Percentiles rank a stretch among this genome's conserved stretches.
phyloP scores from a whole-genome alignment of 768 basidiomycete genomes.

The Leccinellum albellum region DNA sequence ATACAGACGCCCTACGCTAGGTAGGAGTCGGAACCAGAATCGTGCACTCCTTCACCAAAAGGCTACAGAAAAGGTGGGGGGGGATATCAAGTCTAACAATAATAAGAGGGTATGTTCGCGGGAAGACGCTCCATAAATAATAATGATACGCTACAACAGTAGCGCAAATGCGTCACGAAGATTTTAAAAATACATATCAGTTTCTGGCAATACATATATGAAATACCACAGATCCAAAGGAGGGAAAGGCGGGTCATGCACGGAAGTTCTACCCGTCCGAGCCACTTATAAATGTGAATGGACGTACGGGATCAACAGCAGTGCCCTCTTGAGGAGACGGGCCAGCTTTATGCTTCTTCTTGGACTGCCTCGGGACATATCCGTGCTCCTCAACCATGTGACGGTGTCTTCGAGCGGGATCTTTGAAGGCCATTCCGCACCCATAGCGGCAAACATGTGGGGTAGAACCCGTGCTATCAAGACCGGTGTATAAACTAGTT shows the following conservation, averaged over 20 bases:
- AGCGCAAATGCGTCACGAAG: conserved; percentile 4
- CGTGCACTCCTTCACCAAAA: conserved; percentile 2
- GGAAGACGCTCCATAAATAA: conserved; percentile 14
- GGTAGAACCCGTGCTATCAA: conserved; percentile 50
- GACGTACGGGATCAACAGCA: conserved; percentile 28
- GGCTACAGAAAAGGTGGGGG: conserved; percentile 15
- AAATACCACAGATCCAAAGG: conserved; percentile 14
- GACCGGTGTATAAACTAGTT: conserved; percentile 10
- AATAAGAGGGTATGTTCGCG: conserved; percentile 15
- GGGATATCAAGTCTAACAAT: conserved; percentile 7
- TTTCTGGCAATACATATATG: conserved; percentile 21
- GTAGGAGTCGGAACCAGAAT: background rate
- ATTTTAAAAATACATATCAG: conserved; percentile 25
- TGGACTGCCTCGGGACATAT: conserved; percentile 44
- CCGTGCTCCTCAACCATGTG: conserved; percentile 54
- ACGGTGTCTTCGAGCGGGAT: conserved; percentile 60
- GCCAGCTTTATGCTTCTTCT: conserved; percentile 42
- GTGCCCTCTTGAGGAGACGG: conserved; percentile 26
- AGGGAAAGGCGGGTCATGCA: conserved; percentile 1
- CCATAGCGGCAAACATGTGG: conserved; percentile 51
- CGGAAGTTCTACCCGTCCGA: conserved; percentile 22
- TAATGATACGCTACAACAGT: conserved; percentile 13
- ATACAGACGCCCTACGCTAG: background rate
- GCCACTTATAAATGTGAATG: conserved; percentile 30
- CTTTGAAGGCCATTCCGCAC: conserved; percentile 56